These are phyloP conservation scores for Lactarius tabidus DNA, from an alignment of 768 basidiomycete species.

Conservation along the genomic window DNA sequence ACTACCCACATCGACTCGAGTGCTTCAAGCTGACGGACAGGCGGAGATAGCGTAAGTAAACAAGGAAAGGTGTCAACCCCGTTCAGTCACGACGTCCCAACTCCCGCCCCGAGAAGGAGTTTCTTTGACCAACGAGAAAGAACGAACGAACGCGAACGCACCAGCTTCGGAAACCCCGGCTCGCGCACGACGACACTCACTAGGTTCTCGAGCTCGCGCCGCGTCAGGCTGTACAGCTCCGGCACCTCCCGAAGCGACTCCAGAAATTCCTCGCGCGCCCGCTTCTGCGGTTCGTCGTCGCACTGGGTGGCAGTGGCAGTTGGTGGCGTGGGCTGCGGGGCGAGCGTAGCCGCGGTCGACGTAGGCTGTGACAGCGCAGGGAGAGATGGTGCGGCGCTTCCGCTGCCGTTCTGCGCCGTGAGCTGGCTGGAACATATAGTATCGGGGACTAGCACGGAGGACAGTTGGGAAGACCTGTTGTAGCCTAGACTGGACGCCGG, in stretches of 20 bases:
- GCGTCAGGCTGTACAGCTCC: constrained; percentile 52
- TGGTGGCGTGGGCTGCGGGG: constrained; percentile 12
- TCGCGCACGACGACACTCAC: constrained; percentile 63
- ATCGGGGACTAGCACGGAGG: background rate
- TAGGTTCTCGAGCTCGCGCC: constrained; percentile 48
- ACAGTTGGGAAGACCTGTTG: background rate
- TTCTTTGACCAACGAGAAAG: background rate
- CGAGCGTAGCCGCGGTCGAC: constrained; percentile 5
- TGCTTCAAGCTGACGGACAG: constrained; percentile 39
- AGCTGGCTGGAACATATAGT: constrained; percentile 4
- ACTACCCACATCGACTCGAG: constrained; percentile 49
- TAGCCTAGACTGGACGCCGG: background rate
- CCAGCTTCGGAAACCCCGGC: constrained; percentile 75
- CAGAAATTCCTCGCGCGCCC: constrained; percentile 30
- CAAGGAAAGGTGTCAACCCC: background rate
- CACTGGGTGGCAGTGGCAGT: background rate
- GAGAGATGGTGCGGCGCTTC: constrained; percentile 3
- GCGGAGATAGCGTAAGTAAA: background rate
- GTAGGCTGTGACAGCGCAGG: constrained; percentile 18
- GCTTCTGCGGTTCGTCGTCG: constrained; percentile 13
- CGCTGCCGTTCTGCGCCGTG: background rate
- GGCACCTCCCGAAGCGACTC: constrained; percentile 43
- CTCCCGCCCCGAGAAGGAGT: background rate
- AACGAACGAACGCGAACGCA: constrained; percentile 31
- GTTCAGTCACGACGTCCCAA: background rate